Base-by-base conservation (phyloP, 2,329 filamentous ascomycete species). In the Cordyceps cicadae region DNA sequence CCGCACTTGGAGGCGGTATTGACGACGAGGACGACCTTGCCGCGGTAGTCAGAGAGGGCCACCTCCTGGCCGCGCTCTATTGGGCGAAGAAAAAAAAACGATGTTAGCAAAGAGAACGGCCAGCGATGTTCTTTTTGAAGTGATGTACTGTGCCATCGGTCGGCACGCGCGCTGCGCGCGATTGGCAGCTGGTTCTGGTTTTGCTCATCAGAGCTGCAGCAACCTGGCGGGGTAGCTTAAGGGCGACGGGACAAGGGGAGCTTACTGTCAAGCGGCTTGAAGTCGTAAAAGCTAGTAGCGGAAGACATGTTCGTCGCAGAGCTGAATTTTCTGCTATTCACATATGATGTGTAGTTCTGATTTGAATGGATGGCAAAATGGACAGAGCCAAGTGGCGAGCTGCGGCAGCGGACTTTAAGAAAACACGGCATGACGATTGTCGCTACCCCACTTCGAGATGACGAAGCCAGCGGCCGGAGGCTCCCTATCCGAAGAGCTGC, bases 1-100 rank as follows among this genome's bases (percentile, higher is more conserved):
- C 94, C 93, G 81, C 94, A 99, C 81, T 97, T 97, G 74, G 90
- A 96, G 67, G 94, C 94, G 1, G 93, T 97, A 85, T 99, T 99
- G 78, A 99, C 92, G 70, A 96, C 82, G 63, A 99, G 87, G 68
- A 97, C 85, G 67, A 97, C 93, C 77, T 97, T 97, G 82, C 88
- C 90, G 74, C 90, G 86, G 78, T 91, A 89, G 63, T 87, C 76
- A 66, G 78, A 71, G 66, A 97, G 81, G 62, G 86, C 79, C 71
- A 87, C 87, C 66, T 88, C 82, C 60, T 84, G 72, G 74, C 91
- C 92, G 73, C 86, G 66, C 70, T 75, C 73, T 75, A 9, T 24
- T 1, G n/a, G 29, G 29, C 29, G 29, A 29, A 29, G 7, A 29
- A n/a, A 21, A n/a, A 8, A 21, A 45, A 7, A 14, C 2, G 17